Evolutionary conservation across 495 filamentous ascomycete species (phyloP).

Genomic region (Rhizodiscina lignyota): DNA sequence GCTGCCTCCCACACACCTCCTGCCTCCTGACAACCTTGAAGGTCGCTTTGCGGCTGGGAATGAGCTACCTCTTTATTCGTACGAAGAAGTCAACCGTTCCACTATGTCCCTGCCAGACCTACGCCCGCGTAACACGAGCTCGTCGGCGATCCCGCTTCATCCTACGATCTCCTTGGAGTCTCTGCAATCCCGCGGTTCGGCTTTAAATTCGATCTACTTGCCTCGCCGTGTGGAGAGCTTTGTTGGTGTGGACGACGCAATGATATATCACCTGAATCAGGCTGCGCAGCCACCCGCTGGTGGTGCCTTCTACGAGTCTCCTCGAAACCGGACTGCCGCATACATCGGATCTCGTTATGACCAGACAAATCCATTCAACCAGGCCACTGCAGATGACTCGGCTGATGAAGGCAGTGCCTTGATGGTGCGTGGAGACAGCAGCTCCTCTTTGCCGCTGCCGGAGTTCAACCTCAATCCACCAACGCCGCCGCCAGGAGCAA

Average conservation of each 20-base stretch:
- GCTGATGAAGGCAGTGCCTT: too few species aligned
- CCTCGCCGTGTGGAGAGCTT: constrained; percentile 70
- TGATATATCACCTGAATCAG: constrained; percentile 13
- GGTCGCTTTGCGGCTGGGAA: constrained; percentile 52
- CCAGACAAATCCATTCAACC: too few species aligned
- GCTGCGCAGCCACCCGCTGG: constrained; percentile 17
- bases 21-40: constrained; percentile 56
- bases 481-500: too few species aligned
- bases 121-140: constrained; percentile 27
- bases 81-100: constrained; percentile 42
- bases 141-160: constrained; percentile 35
- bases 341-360: too few species aligned
- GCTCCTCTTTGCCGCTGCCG: too few species aligned
- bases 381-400: too few species aligned
- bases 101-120: constrained; percentile 23
- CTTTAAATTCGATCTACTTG: constrained; percentile 47
- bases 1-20: constrained; percentile 25
- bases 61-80: constrained; percentile 42
- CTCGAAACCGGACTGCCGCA: too few species aligned
- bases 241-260: constrained; percentile 34
- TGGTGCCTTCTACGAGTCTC: constrained; percentile 21
- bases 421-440: too few species aligned
- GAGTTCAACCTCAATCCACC: too few species aligned
- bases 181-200: constrained; percentile 40
- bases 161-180: constrained; percentile 58